Base-by-base conservation (phyloP, 352 stramenopile genomes). In the Phytophthora citrophthora region DNA sequence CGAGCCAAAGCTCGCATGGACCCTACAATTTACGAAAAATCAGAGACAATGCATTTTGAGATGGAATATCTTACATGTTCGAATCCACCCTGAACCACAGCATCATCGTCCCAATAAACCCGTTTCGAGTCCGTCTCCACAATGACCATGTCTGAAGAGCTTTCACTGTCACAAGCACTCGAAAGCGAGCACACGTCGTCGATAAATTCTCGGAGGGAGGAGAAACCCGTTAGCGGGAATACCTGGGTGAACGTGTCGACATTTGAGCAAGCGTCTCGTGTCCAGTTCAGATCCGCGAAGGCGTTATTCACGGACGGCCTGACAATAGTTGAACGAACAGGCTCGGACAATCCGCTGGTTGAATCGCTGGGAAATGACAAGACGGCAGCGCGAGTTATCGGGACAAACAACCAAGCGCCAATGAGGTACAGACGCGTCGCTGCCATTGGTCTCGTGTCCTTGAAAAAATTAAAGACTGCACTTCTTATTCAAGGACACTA, bases 1-100 rank as follows among this genome's bases (percentile, higher is more conserved):
- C 72, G 18, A 87, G 61, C 72, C 72, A 86, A 34, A 81, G 60
- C 48, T 86, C 77, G 26, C 77, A 86, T 13, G 75, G 77, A 1
- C 77, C 75, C 59, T 77, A 39, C 7, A 58, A 46, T 18, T 18
- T 7, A 32, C 11, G 15, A 27, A 18, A 29, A 34, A 7, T 29
- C 6, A 43, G n/a, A 3, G 16, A 38, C 39, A 23, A 4, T 20
- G 16, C 23, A 27, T 5, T 29, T 27, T 2, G 38, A 18, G 1
- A 3, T 12, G 23, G 5, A 15, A 20, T 16, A 20, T 6, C 61
- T 61, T 68, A 67, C 51, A 61, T 61, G 68, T 39, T 77, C 31
- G 48, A 68, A 55, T 20, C 57, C 51, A 64, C 61, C 46, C 66
- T 61, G 50, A 16, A 45, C 41, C 52, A 68, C 54, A n/a, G 48